These are phyloP conservation scores for Globisporangium uncinulatum DNA, from an alignment of 352 stramenopile species.

Conservation along the genomic window DNA sequence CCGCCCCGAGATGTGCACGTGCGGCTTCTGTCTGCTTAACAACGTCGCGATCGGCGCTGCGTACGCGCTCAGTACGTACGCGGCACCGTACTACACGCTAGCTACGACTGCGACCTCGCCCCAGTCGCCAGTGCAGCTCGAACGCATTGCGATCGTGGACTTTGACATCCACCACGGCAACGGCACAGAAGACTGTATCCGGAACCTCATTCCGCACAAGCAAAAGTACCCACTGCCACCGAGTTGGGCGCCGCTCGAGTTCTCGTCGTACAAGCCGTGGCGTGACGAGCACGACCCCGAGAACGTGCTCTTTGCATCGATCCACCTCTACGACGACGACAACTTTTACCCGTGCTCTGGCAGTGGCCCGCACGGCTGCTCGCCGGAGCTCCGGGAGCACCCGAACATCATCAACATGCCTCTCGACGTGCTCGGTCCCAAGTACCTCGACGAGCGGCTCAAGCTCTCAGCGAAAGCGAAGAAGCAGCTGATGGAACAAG, in stretches of 20 bases:
- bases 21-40: conserved; percentile 95
- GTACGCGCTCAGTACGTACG: conserved; percentile 81
- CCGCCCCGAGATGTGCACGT: conserved; percentile 1
- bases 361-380: conserved; percentile 37
- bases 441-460: conserved; percentile 51
- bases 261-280: conserved; percentile 65
- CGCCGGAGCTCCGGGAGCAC: conserved; percentile 33
- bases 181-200: conserved; percentile 69
- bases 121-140: conserved; percentile 8
- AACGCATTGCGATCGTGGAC: conserved; percentile 58
- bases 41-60: conserved; percentile 92
- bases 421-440: conserved; percentile 39
- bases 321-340: conserved; percentile 56
- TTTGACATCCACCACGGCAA: conserved; percentile 88
- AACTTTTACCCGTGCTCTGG: conserved; percentile 65
- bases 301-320: conserved; percentile 63
- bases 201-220: conserved; percentile 52
- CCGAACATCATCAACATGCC: conserved; percentile 56
- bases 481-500: conserved; percentile 38
- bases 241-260: conserved; percentile 52
- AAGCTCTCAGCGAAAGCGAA: conserved; percentile 54
- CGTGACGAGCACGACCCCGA: conserved; percentile 53
- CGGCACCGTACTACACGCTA: conserved; percentile 5
- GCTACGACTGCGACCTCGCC: background rate
- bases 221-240: conserved; percentile 58